These are phyloP conservation scores for Cryptomeria japonica DNA, from an alignment of 75 land plant genomes.

Conservation along the genomic window DNA sequence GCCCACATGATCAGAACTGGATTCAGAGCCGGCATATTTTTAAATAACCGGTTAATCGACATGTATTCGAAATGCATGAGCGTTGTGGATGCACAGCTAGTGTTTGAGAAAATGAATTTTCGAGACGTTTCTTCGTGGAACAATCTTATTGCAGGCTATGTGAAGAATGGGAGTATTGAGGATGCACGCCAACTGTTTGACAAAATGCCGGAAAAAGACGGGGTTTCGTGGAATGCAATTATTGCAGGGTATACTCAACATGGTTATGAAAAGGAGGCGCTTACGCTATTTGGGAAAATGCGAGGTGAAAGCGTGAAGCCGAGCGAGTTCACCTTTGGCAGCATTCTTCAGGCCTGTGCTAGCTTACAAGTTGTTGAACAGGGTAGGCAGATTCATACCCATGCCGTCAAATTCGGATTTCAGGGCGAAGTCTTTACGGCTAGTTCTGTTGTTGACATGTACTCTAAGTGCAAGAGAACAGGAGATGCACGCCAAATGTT, in stretches of 20 bases:
- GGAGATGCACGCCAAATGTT: slow-evolving; percentile 23
- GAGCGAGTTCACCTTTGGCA: slow-evolving; percentile 26
- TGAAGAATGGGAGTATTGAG: neutral
- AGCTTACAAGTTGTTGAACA: neutral
- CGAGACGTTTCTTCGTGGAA: slow-evolving; percentile 7
- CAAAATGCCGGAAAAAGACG: slow-evolving; percentile 9
- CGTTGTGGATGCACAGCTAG: slow-evolving; percentile 18
- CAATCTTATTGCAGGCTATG: slow-evolving; percentile 1
- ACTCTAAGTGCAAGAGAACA: slow-evolving; percentile 20
- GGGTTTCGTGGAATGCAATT: slow-evolving; percentile 9
- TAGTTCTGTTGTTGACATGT: slow-evolving; percentile 25
- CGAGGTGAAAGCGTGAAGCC: slow-evolving; percentile 9
- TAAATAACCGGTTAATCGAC: slow-evolving; percentile 20
- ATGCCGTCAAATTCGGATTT: slow-evolving; percentile 21
- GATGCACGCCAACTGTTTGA: slow-evolving; percentile 15
- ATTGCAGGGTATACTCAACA: slow-evolving; percentile 18
- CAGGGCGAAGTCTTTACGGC: slow-evolving; percentile 19
- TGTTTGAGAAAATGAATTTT: slow-evolving; percentile 21
- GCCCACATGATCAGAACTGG: slow-evolving; percentile 21
- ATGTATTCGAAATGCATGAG: slow-evolving; percentile 25
- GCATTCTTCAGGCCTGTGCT: slow-evolving; percentile 33
- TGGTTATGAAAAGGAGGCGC: slow-evolving; percentile 6
- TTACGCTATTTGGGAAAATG: slow-evolving; percentile 29
- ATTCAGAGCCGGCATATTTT: slow-evolving; percentile 14
- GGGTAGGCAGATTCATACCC: slow-evolving; percentile 21